Conservation (phyloP, 2,329 filamentous ascomycete genomes). For the Epichloe gansuensis region DNA sequence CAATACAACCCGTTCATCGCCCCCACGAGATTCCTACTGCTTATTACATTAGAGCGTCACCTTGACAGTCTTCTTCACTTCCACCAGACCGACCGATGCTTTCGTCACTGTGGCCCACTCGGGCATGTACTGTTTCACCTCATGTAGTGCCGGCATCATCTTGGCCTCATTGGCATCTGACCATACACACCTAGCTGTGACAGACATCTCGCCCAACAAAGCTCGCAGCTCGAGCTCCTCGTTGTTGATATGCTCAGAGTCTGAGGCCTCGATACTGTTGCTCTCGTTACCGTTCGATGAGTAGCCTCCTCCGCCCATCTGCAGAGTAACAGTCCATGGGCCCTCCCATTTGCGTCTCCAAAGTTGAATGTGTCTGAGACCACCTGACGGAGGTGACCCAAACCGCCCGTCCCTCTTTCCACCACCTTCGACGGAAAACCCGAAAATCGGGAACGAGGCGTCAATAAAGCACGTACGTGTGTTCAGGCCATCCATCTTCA, state of each 20-base stretch:
- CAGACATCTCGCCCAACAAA: conserved; percentile 31
- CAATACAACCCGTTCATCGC: background rate
- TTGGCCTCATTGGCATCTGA: conserved; percentile 65
- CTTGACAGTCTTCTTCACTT: conserved; percentile 59
- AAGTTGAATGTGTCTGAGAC: conserved; percentile 56
- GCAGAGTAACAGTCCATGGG: conserved; percentile 51
- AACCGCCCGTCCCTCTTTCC: conserved; percentile 50
- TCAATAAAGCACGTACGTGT: conserved; percentile 66
- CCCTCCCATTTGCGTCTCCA: conserved; percentile 74
- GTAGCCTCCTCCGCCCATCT: conserved; percentile 11
- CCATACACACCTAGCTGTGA: conserved; percentile 69
- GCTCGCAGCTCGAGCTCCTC: conserved; percentile 9
- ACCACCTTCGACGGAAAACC: conserved; percentile 50
- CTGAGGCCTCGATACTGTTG: background rate
- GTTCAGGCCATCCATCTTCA: conserved; percentile 58
- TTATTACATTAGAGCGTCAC: conserved; percentile 22
- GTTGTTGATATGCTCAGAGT: background rate
- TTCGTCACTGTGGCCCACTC: conserved; percentile 71
- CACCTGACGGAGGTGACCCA: conserved; percentile 46
- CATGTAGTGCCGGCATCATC: conserved; percentile 71
- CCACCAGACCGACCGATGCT: conserved; percentile 62
- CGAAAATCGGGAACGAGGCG: conserved; percentile 54
- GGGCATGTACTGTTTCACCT: conserved; percentile 63
- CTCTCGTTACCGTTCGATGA: background rate
- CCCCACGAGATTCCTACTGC: background rate